Percentiles rank a stretch among this genome's conserved stretches.
Evolutionary conservation across 768 basidiomycete genomes (phyloP).

Genomic region (Brasilioporus rufonigricans): DNA sequence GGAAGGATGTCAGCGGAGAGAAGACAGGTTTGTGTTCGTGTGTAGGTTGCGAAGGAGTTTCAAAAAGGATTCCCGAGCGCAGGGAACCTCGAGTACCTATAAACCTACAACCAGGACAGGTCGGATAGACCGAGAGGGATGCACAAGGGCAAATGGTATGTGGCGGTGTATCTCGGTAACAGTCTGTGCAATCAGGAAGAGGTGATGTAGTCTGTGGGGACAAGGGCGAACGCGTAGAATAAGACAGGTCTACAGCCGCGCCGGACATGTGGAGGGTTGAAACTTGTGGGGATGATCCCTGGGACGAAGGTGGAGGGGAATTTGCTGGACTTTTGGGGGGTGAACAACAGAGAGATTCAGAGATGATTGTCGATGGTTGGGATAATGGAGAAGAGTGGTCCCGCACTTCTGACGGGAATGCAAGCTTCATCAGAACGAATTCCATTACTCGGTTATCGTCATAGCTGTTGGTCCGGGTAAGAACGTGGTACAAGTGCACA

Average conservation of each 20-base stretch:
- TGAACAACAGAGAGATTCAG: constrained; percentile 15
- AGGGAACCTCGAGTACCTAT: constrained; percentile 1
- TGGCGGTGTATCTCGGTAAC: constrained; percentile 13
- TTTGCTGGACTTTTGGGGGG: constrained; percentile 27
- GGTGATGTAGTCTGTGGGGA: constrained; percentile 23
- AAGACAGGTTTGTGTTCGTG: constrained; percentile 44
- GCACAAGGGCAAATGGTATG: constrained; percentile 1
- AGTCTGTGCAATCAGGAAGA: constrained; percentile 17
- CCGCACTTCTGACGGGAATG: constrained; percentile 52
- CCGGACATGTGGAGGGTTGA: constrained; percentile 15
- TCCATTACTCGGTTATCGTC: constrained; percentile 67
- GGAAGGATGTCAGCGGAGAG: constrained; percentile 59
- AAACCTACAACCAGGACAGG: constrained; percentile 4
- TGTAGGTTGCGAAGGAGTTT: constrained; percentile 7
- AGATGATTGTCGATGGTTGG: constrained; percentile 7
- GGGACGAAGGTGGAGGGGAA: constrained; percentile 29
- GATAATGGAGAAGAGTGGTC: constrained; percentile 27
- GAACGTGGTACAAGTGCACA: background rate
- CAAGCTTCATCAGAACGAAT: constrained; percentile 67
- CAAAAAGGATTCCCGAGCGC: constrained; percentile 11
- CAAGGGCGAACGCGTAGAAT: constrained; percentile 22
- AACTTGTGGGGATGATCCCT: constrained; percentile 26
- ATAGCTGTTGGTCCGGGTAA: constrained; percentile 36
- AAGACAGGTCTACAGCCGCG: constrained; percentile 4
- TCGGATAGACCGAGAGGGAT: constrained; percentile 4